Evolutionary conservation across 805 yeast genomes (phyloP).

Genomic region (Wickerhamiella azymoides): DNA sequence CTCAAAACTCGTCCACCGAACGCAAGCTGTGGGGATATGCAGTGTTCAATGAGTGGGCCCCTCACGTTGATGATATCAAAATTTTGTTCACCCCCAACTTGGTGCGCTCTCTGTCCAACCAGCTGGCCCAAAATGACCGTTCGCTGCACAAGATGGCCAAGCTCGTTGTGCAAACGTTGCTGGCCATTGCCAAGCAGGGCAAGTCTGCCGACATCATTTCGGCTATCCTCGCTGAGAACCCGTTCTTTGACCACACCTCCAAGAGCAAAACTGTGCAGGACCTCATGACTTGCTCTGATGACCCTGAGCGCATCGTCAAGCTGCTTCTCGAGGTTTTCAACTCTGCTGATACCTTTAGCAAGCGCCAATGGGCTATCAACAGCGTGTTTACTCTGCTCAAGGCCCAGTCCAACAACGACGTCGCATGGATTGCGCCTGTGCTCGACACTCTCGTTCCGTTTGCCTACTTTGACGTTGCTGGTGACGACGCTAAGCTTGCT

Average conservation of each 20-base stretch:
- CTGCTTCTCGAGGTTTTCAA: conserved; percentile 14
- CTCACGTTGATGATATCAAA: conserved; percentile 17
- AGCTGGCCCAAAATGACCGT: conserved; percentile 52
- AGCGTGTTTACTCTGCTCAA: conserved; percentile 35
- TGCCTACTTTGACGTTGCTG: conserved; percentile 29
- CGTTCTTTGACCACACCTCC: conserved; percentile 64
- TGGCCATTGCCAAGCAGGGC: conserved; percentile 31
- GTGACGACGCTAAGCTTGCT: not conserved
- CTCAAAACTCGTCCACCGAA: conserved; percentile 66
- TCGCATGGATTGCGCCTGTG: conserved; percentile 26
- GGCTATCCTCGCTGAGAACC: conserved; percentile 15
- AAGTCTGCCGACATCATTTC: conserved; percentile 21
- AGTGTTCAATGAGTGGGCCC: conserved; percentile 41
- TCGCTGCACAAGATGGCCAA: conserved; percentile 54
- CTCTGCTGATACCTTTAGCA: conserved; percentile 13
- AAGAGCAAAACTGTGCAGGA: conserved; percentile 52
- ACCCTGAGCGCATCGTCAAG: conserved; percentile 16
- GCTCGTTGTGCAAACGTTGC: conserved; percentile 30
- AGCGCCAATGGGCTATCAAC: conserved; percentile 46
- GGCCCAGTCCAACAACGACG: conserved; percentile 14
- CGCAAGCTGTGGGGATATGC: conserved; percentile 79
- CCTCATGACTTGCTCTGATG: conserved; percentile 18
- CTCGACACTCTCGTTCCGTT: conserved; percentile 29
- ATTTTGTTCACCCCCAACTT: conserved; percentile 34
- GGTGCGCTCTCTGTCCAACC: conserved; percentile 61